These are phyloP conservation scores for Closterium sp. DNA, from an alignment of 139 green algal species.

Conservation along the genomic window DNA sequence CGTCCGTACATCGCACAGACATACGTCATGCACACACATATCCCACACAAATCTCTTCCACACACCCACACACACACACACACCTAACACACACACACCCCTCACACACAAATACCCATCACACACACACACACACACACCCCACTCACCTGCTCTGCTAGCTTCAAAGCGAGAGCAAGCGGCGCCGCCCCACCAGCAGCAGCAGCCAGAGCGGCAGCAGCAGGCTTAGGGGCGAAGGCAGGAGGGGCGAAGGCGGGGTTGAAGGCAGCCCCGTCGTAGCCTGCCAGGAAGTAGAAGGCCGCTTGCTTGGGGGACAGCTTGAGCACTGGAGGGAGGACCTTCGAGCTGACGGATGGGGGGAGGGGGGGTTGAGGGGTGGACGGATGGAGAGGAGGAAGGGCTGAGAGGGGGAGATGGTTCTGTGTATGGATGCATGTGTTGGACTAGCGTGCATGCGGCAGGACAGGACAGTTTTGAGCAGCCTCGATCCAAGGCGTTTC, in stretches of 20 bases:
- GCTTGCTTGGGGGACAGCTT: conserved; percentile 5
- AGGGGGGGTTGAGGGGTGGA: no score
- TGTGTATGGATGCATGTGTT: no score
- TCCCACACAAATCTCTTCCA: no score
- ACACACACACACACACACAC: no score
- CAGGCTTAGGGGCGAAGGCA: not conserved
- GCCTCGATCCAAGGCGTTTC: no score
- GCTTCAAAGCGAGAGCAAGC: not conserved
- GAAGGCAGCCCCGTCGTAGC: not conserved
- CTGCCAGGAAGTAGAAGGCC: not conserved
- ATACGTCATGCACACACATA: no score
- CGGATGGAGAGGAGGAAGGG: not conserved
- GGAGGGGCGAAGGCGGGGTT: not conserved
- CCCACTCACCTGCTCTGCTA: not conserved
- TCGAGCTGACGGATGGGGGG: not conserved
- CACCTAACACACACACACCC: no score
- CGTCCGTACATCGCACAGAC: no score
- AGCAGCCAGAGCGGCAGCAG: not conserved
- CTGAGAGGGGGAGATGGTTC: not conserved
- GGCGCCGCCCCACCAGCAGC: not conserved
- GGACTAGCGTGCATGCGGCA: no score
- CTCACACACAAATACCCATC: no score
- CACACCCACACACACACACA: no score
- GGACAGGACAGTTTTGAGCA: no score
- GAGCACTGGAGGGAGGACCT: not conserved